Evolutionary conservation across 2,329 filamentous ascomycete genomes (phyloP).

Genomic region (Beauveria rudraprayagi): DNA sequence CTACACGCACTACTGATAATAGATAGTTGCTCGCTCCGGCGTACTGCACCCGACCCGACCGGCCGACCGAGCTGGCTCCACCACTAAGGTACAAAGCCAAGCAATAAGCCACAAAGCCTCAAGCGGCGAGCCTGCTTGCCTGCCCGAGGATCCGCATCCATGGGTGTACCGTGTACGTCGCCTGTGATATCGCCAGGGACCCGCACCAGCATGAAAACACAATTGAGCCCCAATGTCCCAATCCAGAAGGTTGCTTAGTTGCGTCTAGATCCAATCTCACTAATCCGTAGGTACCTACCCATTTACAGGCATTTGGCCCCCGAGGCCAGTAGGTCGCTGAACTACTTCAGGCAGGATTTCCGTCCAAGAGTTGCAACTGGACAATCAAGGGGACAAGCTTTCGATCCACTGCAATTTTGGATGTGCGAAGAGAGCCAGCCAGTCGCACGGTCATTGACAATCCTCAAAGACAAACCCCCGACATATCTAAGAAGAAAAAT

Average conservation of each 20-base stretch:
- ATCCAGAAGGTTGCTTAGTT: background rate
- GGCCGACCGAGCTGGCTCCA: background rate
- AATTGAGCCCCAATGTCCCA: background rate
- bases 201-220: background rate
- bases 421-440: background rate
- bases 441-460: background rate
- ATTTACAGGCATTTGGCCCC: background rate
- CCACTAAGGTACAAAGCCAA: background rate
- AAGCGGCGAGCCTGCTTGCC: background rate
- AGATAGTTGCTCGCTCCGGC: no score
- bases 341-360: background rate
- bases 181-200: background rate
- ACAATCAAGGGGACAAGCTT: background rate
- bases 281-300: no score
- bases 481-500: no score
- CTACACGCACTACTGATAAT: background rate
- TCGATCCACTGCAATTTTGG: background rate
- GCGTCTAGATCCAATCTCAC: conserved; percentile 4
- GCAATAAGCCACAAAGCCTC: no score
- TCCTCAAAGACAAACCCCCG: background rate
- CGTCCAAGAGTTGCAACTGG: background rate
- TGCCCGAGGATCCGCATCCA: background rate
- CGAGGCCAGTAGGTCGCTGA: conserved; percentile 2
- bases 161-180: background rate
- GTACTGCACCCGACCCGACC: background rate